Evolutionary conservation across 768 basidiomycete species (phyloP).

Genomic region (Lactarius sp.): DNA sequence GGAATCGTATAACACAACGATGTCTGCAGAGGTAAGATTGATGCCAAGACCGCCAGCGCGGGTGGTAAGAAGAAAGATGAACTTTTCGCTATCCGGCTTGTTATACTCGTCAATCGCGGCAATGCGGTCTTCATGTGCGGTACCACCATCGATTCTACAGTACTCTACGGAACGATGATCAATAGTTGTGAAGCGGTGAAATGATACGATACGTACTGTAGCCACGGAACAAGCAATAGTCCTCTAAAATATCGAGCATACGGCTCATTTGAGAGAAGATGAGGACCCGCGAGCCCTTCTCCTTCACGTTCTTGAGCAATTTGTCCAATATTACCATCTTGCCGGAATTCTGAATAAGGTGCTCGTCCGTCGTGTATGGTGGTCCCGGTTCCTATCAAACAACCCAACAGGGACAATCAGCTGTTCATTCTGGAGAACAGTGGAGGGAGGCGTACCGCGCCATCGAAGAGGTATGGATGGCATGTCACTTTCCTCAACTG

Average conservation of each 20-base stretch:
- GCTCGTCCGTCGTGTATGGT: constrained; percentile 97
- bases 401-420: not conserved
- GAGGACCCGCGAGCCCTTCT: constrained; percentile 88
- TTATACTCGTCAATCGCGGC: constrained; percentile 97
- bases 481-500: constrained; percentile 90
- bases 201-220: constrained; percentile 57
- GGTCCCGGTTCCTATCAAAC: constrained; percentile 85
- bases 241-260: constrained; percentile 95
- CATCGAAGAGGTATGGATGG: constrained; percentile 90
- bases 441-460: constrained; percentile 52
- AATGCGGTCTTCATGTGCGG: constrained; percentile 95
- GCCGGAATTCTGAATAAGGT: constrained; percentile 88
- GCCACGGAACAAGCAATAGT: constrained; percentile 88
- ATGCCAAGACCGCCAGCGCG: constrained; percentile 97
- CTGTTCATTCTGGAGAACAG: not conserved
- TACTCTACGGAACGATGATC: constrained; percentile 54
- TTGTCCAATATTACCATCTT: constrained; percentile 99
- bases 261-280: constrained; percentile 99
- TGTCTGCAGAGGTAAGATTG: constrained; percentile 90
- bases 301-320: constrained; percentile 80
- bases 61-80: constrained; percentile 94
- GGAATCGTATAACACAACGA: constrained; percentile 93
- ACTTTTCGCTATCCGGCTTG: constrained; percentile 88
- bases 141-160: constrained; percentile 93
- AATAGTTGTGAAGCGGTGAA: constrained; percentile 11